These are phyloP conservation scores for Skeletonema marinoi DNA, from an alignment of 108 stramenopile genomes.

Conservation along the genomic window DNA sequence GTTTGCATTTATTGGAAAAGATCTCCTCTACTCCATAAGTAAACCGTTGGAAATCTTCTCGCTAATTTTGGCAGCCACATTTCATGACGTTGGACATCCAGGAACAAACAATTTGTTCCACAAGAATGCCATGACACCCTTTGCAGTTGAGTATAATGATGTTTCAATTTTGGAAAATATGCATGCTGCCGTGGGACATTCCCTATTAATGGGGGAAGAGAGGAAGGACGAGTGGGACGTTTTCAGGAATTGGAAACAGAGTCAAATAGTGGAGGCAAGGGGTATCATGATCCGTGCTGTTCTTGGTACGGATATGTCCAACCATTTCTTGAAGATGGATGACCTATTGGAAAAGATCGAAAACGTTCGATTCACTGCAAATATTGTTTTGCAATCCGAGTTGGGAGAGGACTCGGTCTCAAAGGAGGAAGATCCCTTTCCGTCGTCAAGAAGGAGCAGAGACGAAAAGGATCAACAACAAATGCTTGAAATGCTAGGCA, in stretches of 20 bases:
- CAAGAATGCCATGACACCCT: slow-evolving; percentile 49
- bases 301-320: slow-evolving; percentile 84
- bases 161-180: slow-evolving; percentile 75
- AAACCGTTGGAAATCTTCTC: slow-evolving; percentile 56
- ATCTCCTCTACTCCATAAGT: slow-evolving; percentile 24
- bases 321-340: slow-evolving; percentile 63
- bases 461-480: slow-evolving; percentile 8
- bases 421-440: not conserved
- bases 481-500: not conserved
- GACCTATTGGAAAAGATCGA: slow-evolving; percentile 1
- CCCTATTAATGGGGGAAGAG: slow-evolving; percentile 30
- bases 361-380: slow-evolving; percentile 18
- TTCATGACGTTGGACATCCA: slow-evolving; percentile 90
- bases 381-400: slow-evolving; percentile 13
- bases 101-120: slow-evolving; percentile 83
- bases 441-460: not conserved
- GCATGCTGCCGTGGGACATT: slow-evolving; percentile 66
- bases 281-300: slow-evolving; percentile 65
- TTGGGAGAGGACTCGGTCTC: slow-evolving; percentile 16
- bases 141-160: slow-evolving; percentile 85
- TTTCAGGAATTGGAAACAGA: slow-evolving; percentile 11
- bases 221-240: slow-evolving; percentile 15
- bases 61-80: slow-evolving; percentile 66
- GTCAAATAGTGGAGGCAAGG: slow-evolving; percentile 44
- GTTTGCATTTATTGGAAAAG: slow-evolving; percentile 27